These are phyloP conservation scores for Catunica adiposa DNA, from an alignment of 2,329 filamentous ascomycete genomes.

Conservation along the genomic window DNA sequence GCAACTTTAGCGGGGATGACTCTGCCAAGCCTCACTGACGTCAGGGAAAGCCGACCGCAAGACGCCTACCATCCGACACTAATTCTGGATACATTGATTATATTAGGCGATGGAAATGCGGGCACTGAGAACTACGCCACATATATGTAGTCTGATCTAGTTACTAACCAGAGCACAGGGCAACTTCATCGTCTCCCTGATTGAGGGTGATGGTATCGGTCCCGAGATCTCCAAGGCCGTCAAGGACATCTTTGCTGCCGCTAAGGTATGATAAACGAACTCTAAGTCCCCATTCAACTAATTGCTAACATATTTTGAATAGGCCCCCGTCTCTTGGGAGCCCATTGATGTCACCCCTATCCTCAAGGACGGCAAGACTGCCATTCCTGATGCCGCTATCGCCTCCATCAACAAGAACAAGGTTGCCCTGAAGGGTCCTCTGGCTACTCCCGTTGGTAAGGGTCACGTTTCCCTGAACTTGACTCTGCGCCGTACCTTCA, in stretches of 20 bases:
- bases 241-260: conserved; percentile 95
- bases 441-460: conserved; percentile 95
- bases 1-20: neutral
- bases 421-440: conserved; percentile 93
- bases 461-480: conserved; percentile 98
- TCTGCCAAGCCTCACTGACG: conserved; percentile 1
- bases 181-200: conserved; percentile 89
- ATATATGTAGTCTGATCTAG: conserved; percentile 1
- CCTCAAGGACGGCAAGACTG: conserved; percentile 86
- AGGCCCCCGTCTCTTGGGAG: conserved; percentile 93
- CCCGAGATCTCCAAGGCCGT: conserved; percentile 95
- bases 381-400: conserved; percentile 85
- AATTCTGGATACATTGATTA: neutral
- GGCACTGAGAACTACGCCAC: too few relatives aligned
- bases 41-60: neutral
- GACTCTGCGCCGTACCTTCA: conserved; percentile 96
- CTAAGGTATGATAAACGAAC: conserved; percentile 46
- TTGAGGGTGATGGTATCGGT: conserved; percentile 97
- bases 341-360: conserved; percentile 89
- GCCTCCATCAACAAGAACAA: conserved; percentile 88
- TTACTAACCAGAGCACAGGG: conserved; percentile 38
- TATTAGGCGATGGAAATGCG: neutral
- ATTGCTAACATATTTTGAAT: conserved; percentile 10
- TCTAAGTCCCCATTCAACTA: neutral
- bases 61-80: neutral